Conservation (phyloP, 31 red algal species). For the Odonthalia washingtoniensis region DNA sequence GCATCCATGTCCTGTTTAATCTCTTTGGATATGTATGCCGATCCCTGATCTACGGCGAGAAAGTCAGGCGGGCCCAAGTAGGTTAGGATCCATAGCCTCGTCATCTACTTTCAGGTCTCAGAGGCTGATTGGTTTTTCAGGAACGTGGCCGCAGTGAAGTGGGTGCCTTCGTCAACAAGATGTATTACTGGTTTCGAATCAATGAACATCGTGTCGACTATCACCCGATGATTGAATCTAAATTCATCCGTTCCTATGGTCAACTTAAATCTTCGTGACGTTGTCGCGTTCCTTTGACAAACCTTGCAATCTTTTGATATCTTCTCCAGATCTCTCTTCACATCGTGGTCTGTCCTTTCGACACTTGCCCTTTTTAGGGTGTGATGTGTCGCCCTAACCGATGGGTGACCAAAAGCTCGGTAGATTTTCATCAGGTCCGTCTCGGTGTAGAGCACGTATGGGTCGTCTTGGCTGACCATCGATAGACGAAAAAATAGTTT, state of each 20-base stretch:
- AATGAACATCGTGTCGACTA: conserved; percentile 50
- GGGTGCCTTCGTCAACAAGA: conserved; percentile 42
- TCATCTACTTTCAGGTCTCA: not conserved
- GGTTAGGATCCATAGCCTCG: not conserved
- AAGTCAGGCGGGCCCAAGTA: conserved; percentile 41
- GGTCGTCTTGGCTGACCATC: not conserved
- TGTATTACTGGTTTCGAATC: conserved; percentile 28
- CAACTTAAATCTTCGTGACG: not conserved
- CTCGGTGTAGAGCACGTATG: not conserved
- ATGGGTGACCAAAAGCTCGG: conserved; percentile 15
- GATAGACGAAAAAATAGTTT: conserved; percentile 31
- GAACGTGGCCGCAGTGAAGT: conserved; percentile 36
- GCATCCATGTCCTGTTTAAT: not conserved
- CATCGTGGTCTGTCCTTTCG: not conserved
- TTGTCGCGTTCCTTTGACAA: not conserved
- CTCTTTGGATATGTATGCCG: conserved; percentile 13
- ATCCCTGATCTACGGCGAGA: conserved; percentile 24
- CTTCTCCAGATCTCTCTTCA: not conserved
- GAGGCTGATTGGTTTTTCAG: not conserved
- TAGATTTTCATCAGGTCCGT: not conserved
- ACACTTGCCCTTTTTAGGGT: conserved; percentile 5
- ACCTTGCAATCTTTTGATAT: not conserved
- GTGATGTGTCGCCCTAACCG: not conserved
- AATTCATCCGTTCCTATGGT: conserved; percentile 31
- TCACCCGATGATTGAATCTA: conserved; percentile 34